Conservation (phyloP, 306 rosid species). For the Boehmeria nivea region DNA sequence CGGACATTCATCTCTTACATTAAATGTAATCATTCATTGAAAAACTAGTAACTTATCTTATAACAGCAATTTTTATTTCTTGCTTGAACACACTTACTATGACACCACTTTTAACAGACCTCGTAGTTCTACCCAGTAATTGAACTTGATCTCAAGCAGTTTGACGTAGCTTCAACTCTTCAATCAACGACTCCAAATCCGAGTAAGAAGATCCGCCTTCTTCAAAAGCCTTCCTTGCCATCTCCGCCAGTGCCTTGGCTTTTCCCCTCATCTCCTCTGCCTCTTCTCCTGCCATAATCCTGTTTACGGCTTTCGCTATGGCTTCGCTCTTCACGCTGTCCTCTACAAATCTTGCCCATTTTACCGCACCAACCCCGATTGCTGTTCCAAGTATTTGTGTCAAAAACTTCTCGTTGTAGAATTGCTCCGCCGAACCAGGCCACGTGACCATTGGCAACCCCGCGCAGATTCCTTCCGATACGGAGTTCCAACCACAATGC, state of each 20-base stretch:
- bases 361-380: conserved; percentile 19
- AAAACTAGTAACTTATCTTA: no score
- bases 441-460: conserved; percentile 41
- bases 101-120: no score
- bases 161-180: conserved; percentile 6
- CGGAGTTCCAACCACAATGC: conserved; percentile 53
- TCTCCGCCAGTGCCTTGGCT: conserved; percentile 20
- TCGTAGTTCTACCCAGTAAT: no score
- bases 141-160: no score
- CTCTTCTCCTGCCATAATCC: conserved; percentile 37
- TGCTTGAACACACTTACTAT: no score
- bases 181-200: conserved; percentile 28
- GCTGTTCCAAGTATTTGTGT: conserved; percentile 26
- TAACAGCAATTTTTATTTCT: no score
- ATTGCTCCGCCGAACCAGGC: conserved; percentile 33
- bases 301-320: conserved; percentile 18
- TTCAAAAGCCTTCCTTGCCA: no score
- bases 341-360: no score
- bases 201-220: no score
- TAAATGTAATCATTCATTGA: no score
- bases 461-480: conserved; percentile 28
- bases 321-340: conserved; percentile 11
- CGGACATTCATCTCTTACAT: no score
- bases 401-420: conserved; percentile 33
- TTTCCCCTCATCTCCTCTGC: conserved; percentile 29